Evolutionary conservation across 2,329 filamentous ascomycete genomes (phyloP), one percentile per base, ranked within the genome.

Genomic region (Hypoxylon sp.): DNA sequence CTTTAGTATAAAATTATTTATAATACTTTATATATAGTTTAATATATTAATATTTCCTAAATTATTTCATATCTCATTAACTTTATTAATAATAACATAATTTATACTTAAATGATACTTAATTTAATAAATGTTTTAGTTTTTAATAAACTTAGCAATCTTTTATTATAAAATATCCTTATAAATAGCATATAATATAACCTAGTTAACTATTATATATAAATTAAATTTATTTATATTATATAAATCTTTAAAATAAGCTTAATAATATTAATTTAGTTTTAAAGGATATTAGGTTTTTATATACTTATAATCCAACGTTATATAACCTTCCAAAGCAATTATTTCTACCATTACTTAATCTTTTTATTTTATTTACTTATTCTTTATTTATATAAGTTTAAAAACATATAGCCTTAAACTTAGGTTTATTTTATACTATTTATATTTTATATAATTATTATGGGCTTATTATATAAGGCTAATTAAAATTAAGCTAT

Each of bases 301-400:
- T 28, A 49, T 32, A 16, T 32, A 49, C 18, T 49, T 49, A 49
- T 32, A 8, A 49, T 32, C 18, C 18, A 49, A 18, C 26, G n/a
- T 3, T 32, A 18, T 49, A 49, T 32, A 30, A 49, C 45, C 4
- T 49, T 49, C 18, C 20, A 9, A 49, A 30, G n/a, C 11, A 49
- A 32, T 49, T 49, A 32, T n/a, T 30, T 12, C 9, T 18, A 49
- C 18, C 18, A 49, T 32, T 49, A 18, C 32, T 49, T 32, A 49
- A 49, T 49, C 26, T 49, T 49, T 49, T 20, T 16, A 49, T 49
- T 49, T 32, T 49, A 18, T 30, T 32, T 49, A 18, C 16, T 49
- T n/a, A 18, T 49, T 2, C 9, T 30, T 32, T 32, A 49, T 49
- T 32, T 49, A 32, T 49, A 18, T 18, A 26, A 49, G 28, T 49